Conservation (phyloP, 2,329 filamentous ascomycete species). For the Helotiales sp. region DNA sequence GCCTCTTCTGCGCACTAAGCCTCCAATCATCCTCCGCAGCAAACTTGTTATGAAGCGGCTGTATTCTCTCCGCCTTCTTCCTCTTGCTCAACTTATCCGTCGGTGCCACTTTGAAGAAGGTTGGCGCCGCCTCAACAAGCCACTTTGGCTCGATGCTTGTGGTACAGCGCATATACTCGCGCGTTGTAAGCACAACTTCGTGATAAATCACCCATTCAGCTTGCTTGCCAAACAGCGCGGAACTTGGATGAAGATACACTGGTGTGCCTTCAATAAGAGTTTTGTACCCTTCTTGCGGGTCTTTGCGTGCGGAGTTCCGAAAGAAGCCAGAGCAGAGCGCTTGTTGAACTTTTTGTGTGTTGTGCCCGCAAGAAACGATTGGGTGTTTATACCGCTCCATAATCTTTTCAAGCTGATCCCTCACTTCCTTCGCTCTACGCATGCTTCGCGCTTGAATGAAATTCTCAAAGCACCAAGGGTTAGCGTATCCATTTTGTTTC, state of each 20-base stretch:
- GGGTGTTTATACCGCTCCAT: slow-evolving; percentile 89
- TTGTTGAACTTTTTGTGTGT: slow-evolving; percentile 85
- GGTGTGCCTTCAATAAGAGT: slow-evolving; percentile 94
- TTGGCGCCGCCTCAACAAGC: slow-evolving; percentile 95
- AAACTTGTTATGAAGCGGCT: slow-evolving; percentile 93
- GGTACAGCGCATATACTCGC: slow-evolving; percentile 98
- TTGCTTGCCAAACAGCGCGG: slow-evolving; percentile 91
- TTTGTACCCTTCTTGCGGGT: slow-evolving; percentile 96
- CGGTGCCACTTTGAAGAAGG: slow-evolving; percentile 96
- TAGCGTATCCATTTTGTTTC: slow-evolving; percentile 82
- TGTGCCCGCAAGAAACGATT: slow-evolving; percentile 82
- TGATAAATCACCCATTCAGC: slow-evolving; percentile 97
- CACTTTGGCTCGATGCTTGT: slow-evolving; percentile 92
- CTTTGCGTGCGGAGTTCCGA: slow-evolving; percentile 91
- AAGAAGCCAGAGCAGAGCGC: slow-evolving; percentile 95
- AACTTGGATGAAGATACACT: slow-evolving; percentile 91
- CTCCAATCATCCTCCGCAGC: slow-evolving; percentile 95
- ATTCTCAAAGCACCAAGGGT: slow-evolving; percentile 96
- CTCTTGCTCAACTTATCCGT: slow-evolving; percentile 87
- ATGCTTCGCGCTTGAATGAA: slow-evolving; percentile 94
- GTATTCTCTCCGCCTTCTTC: slow-evolving; percentile 92
- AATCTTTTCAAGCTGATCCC: slow-evolving; percentile 89
- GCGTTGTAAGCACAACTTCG: slow-evolving; percentile 86
- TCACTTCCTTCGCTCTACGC: slow-evolving; percentile 86
- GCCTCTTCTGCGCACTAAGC: slow-evolving; percentile 82